phyloP scores from a whole-genome alignment of 129 eudicot species.

The Oenanthe sinensis region DNA sequence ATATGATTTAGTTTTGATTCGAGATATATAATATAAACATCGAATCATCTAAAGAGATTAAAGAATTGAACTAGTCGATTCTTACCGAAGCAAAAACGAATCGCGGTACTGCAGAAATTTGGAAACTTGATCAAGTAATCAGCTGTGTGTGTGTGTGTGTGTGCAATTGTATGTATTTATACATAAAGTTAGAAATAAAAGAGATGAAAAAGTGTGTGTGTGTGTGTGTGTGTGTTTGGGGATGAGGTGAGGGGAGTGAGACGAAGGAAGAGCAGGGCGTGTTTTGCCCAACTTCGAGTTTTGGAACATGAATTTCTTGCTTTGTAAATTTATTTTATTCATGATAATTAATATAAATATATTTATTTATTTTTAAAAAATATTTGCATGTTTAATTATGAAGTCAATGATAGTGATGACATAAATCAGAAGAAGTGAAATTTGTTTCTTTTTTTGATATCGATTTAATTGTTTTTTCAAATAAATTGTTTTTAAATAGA shows the following conservation, averaged over 20 bases:
- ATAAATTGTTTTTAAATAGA: no score
- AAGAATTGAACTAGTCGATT: not conserved
- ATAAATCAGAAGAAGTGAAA: no score
- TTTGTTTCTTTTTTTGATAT: no score
- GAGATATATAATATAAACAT: not conserved
- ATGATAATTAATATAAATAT: not conserved
- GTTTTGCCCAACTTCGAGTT: not conserved
- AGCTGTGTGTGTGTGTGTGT: not conserved
- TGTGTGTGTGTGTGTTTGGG: not conserved
- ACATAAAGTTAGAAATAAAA: not conserved
- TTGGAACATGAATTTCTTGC: not conserved
- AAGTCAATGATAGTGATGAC: no score
- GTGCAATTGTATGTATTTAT: not conserved
- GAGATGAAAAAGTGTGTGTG: not conserved
- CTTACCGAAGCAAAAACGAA: not conserved
- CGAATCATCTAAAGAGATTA: not conserved
- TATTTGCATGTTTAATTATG: no score
- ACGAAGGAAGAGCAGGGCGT: not conserved
- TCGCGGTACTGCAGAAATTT: not conserved
- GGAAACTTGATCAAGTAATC: not conserved
- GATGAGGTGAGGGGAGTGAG: not conserved
- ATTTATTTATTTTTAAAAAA: no score
- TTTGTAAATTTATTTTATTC: no score
- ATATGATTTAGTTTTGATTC: not conserved
- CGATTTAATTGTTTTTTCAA: no score